phyloP scores from a whole-genome alignment of 2,329 filamentous ascomycete species.

The Seiridium unicorne region DNA sequence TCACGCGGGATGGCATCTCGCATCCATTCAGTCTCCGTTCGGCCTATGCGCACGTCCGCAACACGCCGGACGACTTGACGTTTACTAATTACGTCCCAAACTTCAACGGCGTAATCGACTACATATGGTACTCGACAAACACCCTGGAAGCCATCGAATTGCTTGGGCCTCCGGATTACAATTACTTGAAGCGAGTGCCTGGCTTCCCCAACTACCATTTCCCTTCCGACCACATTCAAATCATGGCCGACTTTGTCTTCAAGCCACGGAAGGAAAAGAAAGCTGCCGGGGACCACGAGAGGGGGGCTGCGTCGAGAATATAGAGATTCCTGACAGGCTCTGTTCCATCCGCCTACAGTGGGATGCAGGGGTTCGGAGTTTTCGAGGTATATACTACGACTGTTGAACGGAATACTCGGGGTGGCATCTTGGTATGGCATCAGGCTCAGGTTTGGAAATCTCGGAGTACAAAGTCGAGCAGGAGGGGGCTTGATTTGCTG shows the following conservation, averaged over 20 bases:
- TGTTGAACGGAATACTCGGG: background rate
- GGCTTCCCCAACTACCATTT: conserved; percentile 95
- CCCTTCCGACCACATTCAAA: conserved; percentile 87
- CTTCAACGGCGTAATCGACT: conserved; percentile 92
- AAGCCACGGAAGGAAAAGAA: conserved; percentile 85
- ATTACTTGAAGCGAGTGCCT: conserved; percentile 82
- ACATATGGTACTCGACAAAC: conserved; percentile 97
- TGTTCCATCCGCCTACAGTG: background rate
- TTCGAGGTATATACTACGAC: conserved; percentile 1
- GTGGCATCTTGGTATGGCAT: background rate
- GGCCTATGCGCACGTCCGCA: conserved; percentile 78
- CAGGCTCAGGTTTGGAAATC: conserved; percentile 4
- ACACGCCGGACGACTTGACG: conserved; percentile 78
- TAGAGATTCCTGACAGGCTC: background rate
- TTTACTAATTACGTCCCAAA: conserved; percentile 97
- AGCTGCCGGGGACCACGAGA: conserved; percentile 13
- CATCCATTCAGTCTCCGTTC: conserved; percentile 95
- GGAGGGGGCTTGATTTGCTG: background rate
- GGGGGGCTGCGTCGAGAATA: background rate
- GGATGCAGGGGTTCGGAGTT: background rate
- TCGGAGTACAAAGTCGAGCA: background rate
- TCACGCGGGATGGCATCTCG: conserved; percentile 87
- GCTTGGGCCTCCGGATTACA: conserved; percentile 81
- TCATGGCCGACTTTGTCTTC: conserved; percentile 86
- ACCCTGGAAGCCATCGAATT: conserved; percentile 79